These are phyloP conservation scores for Begonia loranthoides DNA, from an alignment of 306 rosid species.

Conservation along the genomic window DNA sequence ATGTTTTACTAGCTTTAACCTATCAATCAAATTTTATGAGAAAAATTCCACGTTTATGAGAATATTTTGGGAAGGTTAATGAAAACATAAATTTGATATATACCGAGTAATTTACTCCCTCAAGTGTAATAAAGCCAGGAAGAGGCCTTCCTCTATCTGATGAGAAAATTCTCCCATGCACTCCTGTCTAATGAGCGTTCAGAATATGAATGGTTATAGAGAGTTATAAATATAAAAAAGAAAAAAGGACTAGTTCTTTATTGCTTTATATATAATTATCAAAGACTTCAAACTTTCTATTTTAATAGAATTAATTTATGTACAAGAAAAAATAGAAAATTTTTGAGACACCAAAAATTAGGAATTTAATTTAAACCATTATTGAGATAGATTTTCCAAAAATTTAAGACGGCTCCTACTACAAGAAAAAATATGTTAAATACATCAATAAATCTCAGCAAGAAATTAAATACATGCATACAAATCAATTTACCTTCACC, in stretches of 20 bases:
- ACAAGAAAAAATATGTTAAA: constrained; percentile 9
- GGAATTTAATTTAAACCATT: neutral
- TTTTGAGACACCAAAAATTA: neutral
- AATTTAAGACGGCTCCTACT: neutral
- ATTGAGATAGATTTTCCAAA: neutral
- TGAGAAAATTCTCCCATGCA: constrained; percentile 81
- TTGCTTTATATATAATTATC: neutral
- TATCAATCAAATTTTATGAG: constrained; percentile 14
- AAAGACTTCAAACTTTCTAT: neutral
- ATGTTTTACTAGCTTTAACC: constrained; percentile 40
- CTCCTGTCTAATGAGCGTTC: constrained; percentile 49
- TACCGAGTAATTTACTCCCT: constrained; percentile 72
- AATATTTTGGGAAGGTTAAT: constrained; percentile 2
- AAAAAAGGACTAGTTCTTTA: neutral
- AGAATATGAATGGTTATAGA: neutral
- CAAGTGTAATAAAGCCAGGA: constrained; percentile 43
- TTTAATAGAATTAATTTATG: neutral
- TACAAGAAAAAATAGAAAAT: neutral
- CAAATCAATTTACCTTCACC: constrained; percentile 43
- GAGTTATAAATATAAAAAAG: neutral
- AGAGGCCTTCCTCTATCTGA: constrained; percentile 67
- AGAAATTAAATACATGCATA: constrained; percentile 5
- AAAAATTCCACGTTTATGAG: neutral
- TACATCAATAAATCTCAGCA: constrained; percentile 10
- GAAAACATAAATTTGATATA: neutral